Evolutionary conservation across 768 basidiomycete species (phyloP).

Genomic region (Flagelloscypha sp.): DNA sequence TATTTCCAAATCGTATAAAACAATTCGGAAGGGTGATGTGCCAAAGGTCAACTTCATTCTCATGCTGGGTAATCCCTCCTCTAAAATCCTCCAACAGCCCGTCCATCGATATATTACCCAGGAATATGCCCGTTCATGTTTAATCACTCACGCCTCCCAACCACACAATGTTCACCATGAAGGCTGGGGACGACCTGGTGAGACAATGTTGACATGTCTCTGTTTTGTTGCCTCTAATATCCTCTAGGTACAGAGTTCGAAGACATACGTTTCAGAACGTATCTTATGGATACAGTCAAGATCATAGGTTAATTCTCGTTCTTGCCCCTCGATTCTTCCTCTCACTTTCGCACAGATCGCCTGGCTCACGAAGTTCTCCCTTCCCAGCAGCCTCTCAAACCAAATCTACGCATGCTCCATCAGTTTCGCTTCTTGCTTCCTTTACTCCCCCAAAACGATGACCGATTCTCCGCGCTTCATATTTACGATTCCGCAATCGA

Average conservation of each 20-base stretch:
- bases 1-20: conserved; percentile 54
- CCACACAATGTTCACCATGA: conserved; percentile 59
- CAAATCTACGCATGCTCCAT: conserved; percentile 69
- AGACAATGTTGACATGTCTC: conserved; percentile 8
- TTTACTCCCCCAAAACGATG: conserved; percentile 48
- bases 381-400: conserved; percentile 57
- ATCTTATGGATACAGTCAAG: conserved; percentile 63
- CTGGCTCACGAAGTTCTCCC: conserved; percentile 70
- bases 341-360: conserved; percentile 36
- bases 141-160: conserved; percentile 62
- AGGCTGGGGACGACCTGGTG: conserved; percentile 72
- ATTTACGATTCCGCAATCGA: conserved; percentile 75
- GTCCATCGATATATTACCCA: conserved; percentile 63
- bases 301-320: conserved; percentile 47
- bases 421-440: conserved; percentile 74
- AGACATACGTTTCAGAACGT: conserved; percentile 55
- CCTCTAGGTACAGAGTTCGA: conserved; percentile 47
- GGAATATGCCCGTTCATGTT: conserved; percentile 69
- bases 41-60: conserved; percentile 40
- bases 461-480: conserved; percentile 61
- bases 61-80: background rate
- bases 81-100: conserved; percentile 27
- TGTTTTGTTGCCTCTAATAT: conserved; percentile 2
- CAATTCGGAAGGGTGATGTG: conserved; percentile 45
- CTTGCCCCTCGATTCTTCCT: conserved; percentile 3